Conservation (phyloP, 2,329 filamentous ascomycete species). For the Pseudogymnoascus sp. region DNA sequence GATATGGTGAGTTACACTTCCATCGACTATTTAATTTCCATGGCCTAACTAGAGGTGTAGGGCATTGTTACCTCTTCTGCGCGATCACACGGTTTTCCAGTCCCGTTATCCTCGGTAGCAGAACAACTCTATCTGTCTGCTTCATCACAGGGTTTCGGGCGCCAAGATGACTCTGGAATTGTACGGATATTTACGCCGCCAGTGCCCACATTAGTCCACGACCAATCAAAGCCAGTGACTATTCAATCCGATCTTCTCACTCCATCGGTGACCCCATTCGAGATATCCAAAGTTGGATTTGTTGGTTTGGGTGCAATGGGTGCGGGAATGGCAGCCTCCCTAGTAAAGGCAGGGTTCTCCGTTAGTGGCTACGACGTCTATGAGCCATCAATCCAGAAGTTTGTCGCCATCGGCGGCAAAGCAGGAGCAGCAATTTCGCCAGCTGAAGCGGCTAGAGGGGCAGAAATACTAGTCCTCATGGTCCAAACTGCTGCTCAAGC, state of each 20-base stretch:
- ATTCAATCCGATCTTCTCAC: slow-evolving; percentile 1
- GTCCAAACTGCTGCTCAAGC: slow-evolving; percentile 43
- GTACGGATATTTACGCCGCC: slow-evolving; percentile 23
- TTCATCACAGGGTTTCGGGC: slow-evolving; percentile 24
- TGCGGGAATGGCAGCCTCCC: slow-evolving; percentile 67
- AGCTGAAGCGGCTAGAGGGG: slow-evolving; percentile 52
- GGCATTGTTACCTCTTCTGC: slow-evolving; percentile 23
- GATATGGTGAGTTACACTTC: slow-evolving; percentile 28
- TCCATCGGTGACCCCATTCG: slow-evolving; percentile 12
- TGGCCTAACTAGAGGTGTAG: not conserved
- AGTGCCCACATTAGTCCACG: not conserved
- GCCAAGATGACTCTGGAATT: slow-evolving; percentile 26
- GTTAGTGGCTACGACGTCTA: slow-evolving; percentile 66
- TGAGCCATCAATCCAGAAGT: slow-evolving; percentile 55
- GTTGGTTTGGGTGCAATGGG: slow-evolving; percentile 73
- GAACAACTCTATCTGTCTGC: slow-evolving; percentile 24
- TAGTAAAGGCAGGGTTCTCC: slow-evolving; percentile 56
- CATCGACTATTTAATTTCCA: not conserved
- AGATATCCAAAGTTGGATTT: slow-evolving; percentile 39
- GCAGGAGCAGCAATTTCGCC: slow-evolving; percentile 40
- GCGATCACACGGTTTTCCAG: slow-evolving; percentile 26
- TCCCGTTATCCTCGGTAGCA: slow-evolving; percentile 25
- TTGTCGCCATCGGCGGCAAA: slow-evolving; percentile 52
- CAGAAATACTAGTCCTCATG: slow-evolving; percentile 60
- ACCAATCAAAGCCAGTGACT: not conserved